These are phyloP conservation scores for Spergularia bocconei DNA, from an alignment of 148 eudicot genomes.

Conservation along the genomic window DNA sequence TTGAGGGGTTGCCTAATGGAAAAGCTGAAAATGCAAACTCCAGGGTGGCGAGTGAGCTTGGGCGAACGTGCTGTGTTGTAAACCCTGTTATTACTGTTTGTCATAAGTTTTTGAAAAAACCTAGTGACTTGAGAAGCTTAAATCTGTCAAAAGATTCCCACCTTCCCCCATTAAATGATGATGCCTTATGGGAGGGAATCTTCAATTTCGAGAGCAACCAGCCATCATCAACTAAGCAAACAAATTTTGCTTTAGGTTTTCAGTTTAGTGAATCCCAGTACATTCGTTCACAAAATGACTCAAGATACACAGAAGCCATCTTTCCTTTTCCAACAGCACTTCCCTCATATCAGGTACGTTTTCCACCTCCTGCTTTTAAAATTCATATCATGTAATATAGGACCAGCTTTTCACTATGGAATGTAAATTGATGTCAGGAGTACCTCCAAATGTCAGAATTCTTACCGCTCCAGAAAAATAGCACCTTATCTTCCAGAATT, in stretches of 20 bases:
- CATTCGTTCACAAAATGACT: slow-evolving; percentile 49
- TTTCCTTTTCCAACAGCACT: slow-evolving; percentile 90
- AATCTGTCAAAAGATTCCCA: slow-evolving; percentile 51
- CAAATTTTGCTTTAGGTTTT: slow-evolving; percentile 60
- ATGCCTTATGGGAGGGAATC: slow-evolving; percentile 56
- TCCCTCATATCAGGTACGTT: slow-evolving; percentile 68
- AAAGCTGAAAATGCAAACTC: slow-evolving; percentile 25
- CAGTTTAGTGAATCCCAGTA: slow-evolving; percentile 61
- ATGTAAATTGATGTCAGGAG: slow-evolving; percentile 50
- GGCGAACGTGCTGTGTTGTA: slow-evolving; percentile 50
- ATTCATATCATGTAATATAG: background rate
- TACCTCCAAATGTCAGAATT: slow-evolving; percentile 69
- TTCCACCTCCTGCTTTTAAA: slow-evolving; percentile 1
- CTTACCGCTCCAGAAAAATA: slow-evolving; percentile 81
- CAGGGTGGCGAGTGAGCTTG: slow-evolving; percentile 29
- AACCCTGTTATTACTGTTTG: slow-evolving; percentile 76
- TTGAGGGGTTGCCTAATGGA: slow-evolving; percentile 17
- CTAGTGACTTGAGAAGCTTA: slow-evolving; percentile 50
- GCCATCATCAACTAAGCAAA: slow-evolving; percentile 35
- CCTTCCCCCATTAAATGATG: slow-evolving; percentile 88
- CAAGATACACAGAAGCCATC: slow-evolving; percentile 46
- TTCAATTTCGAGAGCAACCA: slow-evolving; percentile 33
- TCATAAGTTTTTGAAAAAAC: slow-evolving; percentile 48
- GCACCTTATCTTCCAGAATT: slow-evolving; percentile 73
- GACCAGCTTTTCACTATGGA: slow-evolving; percentile 16